phyloP scores from a whole-genome alignment of 2,329 filamentous ascomycete species.

The Pseudonectria foliicola region DNA sequence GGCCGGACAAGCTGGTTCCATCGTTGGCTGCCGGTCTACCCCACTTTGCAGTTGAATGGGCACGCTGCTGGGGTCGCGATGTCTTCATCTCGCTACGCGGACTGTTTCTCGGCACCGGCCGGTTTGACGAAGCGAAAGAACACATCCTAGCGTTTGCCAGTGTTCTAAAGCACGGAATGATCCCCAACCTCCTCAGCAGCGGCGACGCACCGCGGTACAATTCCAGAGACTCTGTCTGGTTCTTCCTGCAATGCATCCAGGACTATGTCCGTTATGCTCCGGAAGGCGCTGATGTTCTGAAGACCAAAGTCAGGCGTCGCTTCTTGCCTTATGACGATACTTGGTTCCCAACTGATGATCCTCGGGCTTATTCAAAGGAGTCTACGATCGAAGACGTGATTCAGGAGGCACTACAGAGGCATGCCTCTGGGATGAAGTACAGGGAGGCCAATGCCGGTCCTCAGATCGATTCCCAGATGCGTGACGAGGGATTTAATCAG shows the following conservation, averaged over 20 bases:
- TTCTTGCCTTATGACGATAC: slow-evolving; percentile 95
- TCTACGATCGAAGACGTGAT: slow-evolving; percentile 85
- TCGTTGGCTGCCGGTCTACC: slow-evolving; percentile 87
- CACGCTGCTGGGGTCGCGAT: slow-evolving; percentile 93
- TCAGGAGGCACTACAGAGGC: slow-evolving; percentile 86
- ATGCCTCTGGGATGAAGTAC: slow-evolving; percentile 86
- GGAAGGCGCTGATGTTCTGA: slow-evolving; percentile 64
- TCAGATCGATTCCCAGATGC: slow-evolving; percentile 87
- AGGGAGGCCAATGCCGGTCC: slow-evolving; percentile 91
- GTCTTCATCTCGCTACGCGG: slow-evolving; percentile 94
- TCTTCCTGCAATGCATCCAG: slow-evolving; percentile 92
- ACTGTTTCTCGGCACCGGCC: slow-evolving; percentile 82
- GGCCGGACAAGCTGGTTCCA: slow-evolving; percentile 76
- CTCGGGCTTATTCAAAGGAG: slow-evolving; percentile 75
- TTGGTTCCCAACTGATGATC: slow-evolving; percentile 78
- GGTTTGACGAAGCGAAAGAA: slow-evolving; percentile 82
- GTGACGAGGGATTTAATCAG: slow-evolving; percentile 82
- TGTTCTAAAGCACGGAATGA: slow-evolving; percentile 96
- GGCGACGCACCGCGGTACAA: slow-evolving; percentile 89
- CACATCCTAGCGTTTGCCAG: slow-evolving; percentile 94
- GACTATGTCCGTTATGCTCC: slow-evolving; percentile 83
- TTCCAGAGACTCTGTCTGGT: slow-evolving; percentile 94
- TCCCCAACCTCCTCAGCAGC: slow-evolving; percentile 85
- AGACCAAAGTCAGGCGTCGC: slow-evolving; percentile 70
- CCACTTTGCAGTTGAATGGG: slow-evolving; percentile 91